A percentile compares a stretch with the other conserved stretches of the same genome.
Conservation (phyloP, 78 protist species). For the Dictyostelium firmibasis region DNA sequence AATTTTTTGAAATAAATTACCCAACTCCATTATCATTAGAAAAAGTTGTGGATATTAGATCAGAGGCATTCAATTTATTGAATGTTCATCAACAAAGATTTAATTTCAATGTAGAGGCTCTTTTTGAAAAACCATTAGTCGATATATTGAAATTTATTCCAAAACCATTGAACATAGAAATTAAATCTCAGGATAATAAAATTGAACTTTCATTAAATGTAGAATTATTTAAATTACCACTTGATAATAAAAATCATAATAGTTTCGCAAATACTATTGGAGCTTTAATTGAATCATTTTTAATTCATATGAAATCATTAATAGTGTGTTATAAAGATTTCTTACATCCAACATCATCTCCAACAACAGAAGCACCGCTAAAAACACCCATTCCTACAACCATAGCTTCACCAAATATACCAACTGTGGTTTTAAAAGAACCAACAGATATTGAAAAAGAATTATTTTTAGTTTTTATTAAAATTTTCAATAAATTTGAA, state of each 20-base stretch:
- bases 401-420: neutral
- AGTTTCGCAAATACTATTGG: neutral
- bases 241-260: neutral
- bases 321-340: neutral
- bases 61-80: neutral
- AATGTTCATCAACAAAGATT: neutral
- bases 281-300: neutral
- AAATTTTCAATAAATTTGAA: neutral
- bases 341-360: neutral
- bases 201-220: neutral
- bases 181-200: neutral
- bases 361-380: neutral
- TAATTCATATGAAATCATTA: neutral
- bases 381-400: neutral
- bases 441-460: neutral
- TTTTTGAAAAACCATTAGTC: no score
- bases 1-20: neutral
- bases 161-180: neutral
- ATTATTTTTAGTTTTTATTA: no score
- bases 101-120: neutral
- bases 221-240: neutral
- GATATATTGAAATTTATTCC: neutral
- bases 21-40: neutral
- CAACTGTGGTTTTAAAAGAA: neutral
- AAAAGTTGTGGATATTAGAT: neutral